Evolutionary conservation across 108 stramenopile species (phyloP).

Genomic region (Cyclotella cryptica): DNA sequence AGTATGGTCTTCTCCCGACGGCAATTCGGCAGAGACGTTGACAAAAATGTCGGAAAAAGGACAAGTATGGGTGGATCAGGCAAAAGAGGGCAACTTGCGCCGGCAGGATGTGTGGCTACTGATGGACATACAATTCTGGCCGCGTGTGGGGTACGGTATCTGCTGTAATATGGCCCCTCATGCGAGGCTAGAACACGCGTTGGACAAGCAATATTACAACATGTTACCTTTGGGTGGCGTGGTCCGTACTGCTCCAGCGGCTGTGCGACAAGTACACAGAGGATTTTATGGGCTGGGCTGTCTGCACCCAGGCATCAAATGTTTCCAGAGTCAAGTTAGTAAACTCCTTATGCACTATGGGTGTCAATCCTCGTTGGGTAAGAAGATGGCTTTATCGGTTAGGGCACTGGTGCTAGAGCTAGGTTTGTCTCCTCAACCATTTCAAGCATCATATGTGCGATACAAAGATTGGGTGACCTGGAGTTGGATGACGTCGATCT

Average conservation of each 20-base stretch:
- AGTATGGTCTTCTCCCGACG: constrained; percentile 3
- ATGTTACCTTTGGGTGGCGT: constrained; percentile 10
- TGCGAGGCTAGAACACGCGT: background rate
- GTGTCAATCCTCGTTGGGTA: too few relatives aligned
- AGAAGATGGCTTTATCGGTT: background rate
- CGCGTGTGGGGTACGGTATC: too few relatives aligned
- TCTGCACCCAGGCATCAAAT: background rate
- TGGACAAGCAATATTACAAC: constrained; percentile 6
- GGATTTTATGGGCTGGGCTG: constrained; percentile 3
- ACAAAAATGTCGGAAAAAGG: constrained; percentile 8
- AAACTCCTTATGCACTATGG: too few relatives aligned
- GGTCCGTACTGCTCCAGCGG: background rate
- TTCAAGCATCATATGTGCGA: background rate
- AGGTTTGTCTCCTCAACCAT: background rate
- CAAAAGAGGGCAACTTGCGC: too few relatives aligned
- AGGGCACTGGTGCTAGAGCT: background rate
- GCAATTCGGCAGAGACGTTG: background rate
- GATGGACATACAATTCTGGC: constrained; percentile 21
- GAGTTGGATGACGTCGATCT: constrained; percentile 14
- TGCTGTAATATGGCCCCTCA: background rate
- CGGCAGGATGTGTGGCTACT: background rate
- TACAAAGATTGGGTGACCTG: too few relatives aligned
- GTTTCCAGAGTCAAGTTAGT: too few relatives aligned
- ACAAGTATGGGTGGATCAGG: constrained; percentile 3
- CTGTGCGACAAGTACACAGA: background rate